Conservation (phyloP, 371 early-diverging fungal species). For the Cokeromyces recurvatus region DNA sequence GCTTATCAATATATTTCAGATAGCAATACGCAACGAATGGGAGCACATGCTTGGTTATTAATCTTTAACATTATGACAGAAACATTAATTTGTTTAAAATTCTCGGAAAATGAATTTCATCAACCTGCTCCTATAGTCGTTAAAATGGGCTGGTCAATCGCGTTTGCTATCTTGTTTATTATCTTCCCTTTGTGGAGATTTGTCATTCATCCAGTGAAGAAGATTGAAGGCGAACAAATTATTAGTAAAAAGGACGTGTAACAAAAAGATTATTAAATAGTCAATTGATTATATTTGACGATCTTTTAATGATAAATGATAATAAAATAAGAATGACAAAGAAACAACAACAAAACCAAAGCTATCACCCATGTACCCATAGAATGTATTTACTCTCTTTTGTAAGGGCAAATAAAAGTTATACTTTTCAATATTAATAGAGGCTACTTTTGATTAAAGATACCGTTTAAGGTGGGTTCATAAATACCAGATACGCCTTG, state of each 20-base stretch:
- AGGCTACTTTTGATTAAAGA: conserved; percentile 39
- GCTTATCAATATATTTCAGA: conserved; percentile 88
- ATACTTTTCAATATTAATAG: conserved; percentile 31
- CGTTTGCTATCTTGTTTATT: conserved; percentile 50
- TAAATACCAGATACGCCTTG: conserved; percentile 50
- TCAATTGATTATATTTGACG: too few relatives aligned
- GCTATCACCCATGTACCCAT: conserved; percentile 33
- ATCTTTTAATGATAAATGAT: too few relatives aligned
- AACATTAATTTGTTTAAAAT: conserved; percentile 85
- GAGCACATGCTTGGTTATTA: conserved; percentile 89
- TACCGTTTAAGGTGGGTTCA: conserved; percentile 36
- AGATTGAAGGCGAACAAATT: conserved; percentile 1
- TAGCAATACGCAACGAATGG: conserved; percentile 67
- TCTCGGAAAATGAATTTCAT: conserved; percentile 80
- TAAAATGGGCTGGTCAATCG: conserved; percentile 71
- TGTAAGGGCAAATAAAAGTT: conserved; percentile 46
- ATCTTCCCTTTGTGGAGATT: conserved; percentile 78
- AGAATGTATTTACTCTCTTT: conserved; percentile 39
- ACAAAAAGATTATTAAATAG: too few relatives aligned
- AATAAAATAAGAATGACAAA: too few relatives aligned
- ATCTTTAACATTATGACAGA: conserved; percentile 87
- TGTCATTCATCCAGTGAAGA: conserved; percentile 23
- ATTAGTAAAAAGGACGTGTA: conserved; percentile 8
- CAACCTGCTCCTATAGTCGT: conserved; percentile 74
- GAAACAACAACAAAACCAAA: conserved; percentile 40